Conservation (phyloP, 2,329 filamentous ascomycete species). For the Phaeosphaeria sp. region DNA sequence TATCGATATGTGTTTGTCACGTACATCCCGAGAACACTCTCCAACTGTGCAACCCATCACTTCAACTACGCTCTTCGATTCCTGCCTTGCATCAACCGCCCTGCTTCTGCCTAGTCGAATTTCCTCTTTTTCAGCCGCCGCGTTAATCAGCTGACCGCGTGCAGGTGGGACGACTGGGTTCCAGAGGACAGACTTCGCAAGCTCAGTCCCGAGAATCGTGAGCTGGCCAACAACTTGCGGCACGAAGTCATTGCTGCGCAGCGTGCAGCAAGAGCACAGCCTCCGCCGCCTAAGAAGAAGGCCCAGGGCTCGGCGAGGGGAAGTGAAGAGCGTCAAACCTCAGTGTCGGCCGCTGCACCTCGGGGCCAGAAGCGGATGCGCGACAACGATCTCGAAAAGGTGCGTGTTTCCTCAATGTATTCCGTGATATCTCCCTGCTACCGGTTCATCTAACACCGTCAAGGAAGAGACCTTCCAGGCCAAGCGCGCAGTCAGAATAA, state of each 20-base stretch:
- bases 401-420: slow-evolving; percentile 46
- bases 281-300: slow-evolving; percentile 62
- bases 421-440: not conserved
- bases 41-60: not conserved
- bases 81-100: not conserved
- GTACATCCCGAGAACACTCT: not conserved
- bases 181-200: slow-evolving; percentile 91
- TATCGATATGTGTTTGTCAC: not conserved
- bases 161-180: slow-evolving; percentile 97
- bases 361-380: slow-evolving; percentile 76
- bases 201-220: slow-evolving; percentile 92
- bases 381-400: slow-evolving; percentile 84
- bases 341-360: slow-evolving; percentile 61
- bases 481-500: slow-evolving; percentile 83
- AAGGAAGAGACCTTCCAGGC: slow-evolving; percentile 89
- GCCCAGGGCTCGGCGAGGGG: slow-evolving; percentile 69
- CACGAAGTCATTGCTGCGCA: slow-evolving; percentile 70
- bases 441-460: slow-evolving; percentile 3
- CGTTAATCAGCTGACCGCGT: slow-evolving; percentile 18
- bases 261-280: slow-evolving; percentile 52
- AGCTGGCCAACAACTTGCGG: slow-evolving; percentile 77
- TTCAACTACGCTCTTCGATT: not conserved
- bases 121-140: not conserved
- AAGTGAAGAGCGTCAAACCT: slow-evolving; percentile 77
- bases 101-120: not conserved